phyloP scores from a whole-genome alignment of 306 rosid genomes.

The barrel medic (Medicago truncatula) region DNA sequence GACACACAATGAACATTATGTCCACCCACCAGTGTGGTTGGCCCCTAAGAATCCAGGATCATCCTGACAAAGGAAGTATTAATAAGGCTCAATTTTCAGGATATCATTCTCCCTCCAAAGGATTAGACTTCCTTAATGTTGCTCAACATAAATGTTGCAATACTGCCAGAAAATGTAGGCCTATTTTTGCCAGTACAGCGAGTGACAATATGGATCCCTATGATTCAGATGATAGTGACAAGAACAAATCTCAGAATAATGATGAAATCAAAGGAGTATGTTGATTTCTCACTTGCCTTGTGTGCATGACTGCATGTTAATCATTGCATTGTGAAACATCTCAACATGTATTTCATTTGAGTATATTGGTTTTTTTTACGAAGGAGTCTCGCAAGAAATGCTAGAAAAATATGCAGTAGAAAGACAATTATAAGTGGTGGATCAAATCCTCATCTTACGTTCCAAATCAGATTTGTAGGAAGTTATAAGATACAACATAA shows the following conservation, averaged over 20 bases:
- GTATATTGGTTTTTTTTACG: too few relatives aligned
- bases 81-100: constrained; percentile 61
- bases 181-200: constrained; percentile 49
- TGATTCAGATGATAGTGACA: constrained; percentile 58
- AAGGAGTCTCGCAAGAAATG: too few relatives aligned
- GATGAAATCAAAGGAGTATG: constrained; percentile 68
- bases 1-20: constrained; percentile 69
- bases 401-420: too few relatives aligned
- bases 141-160: constrained; percentile 47
- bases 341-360: neutral
- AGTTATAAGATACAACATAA: neutral
- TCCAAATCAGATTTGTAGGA: neutral
- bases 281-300: constrained; percentile 38
- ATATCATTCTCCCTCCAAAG: constrained; percentile 53
- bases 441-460: neutral
- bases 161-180: constrained; percentile 55
- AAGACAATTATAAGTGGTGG: neutral
- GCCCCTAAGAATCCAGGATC: constrained; percentile 69
- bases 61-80: constrained; percentile 51
- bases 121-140: constrained; percentile 51
- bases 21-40: constrained; percentile 75
- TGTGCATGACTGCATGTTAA: constrained; percentile 30
- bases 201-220: constrained; percentile 60
- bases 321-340: constrained; percentile 30
- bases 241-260: constrained; percentile 51